phyloP scores from a whole-genome alignment of 2,329 filamentous ascomycete species.

The Teratosphaeria viscida region DNA sequence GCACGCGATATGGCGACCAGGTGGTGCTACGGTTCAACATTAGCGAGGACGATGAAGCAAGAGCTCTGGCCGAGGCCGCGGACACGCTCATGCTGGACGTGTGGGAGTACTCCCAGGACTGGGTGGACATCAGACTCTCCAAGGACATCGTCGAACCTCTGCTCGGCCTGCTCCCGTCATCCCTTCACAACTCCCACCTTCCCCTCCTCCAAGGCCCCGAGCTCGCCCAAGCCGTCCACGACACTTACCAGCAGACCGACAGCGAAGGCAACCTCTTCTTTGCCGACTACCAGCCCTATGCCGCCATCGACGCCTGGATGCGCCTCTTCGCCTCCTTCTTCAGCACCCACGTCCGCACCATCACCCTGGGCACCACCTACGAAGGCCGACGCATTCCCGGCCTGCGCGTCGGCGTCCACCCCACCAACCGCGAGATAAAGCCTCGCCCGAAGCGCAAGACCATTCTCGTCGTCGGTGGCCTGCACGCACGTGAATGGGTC shows the following conservation, averaged over 20 bases:
- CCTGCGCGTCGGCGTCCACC: constrained; percentile 59
- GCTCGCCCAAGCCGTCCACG: constrained; percentile 63
- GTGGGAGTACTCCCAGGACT: constrained; percentile 73
- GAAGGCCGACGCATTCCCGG: constrained; percentile 81
- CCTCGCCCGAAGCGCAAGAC: constrained; percentile 52
- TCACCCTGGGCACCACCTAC: constrained; percentile 72
- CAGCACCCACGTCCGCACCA: constrained; percentile 62
- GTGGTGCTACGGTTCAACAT: constrained; percentile 86
- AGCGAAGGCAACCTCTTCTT: constrained; percentile 63
- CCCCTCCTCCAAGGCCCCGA: constrained; percentile 63
- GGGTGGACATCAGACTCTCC: constrained; percentile 73
- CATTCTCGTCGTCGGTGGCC: constrained; percentile 69
- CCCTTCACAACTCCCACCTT: constrained; percentile 60
- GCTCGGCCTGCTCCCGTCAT: constrained; percentile 64
- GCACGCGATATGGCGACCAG: constrained; percentile 57
- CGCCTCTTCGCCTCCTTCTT: constrained; percentile 82
- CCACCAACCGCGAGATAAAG: constrained; percentile 39
- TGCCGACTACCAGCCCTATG: constrained; percentile 78
- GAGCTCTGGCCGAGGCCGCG: constrained; percentile 60
- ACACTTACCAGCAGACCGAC: constrained; percentile 54
- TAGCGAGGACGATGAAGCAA: constrained; percentile 53
- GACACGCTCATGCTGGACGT: constrained; percentile 74
- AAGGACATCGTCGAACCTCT: constrained; percentile 69
- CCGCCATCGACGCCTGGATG: constrained; percentile 86
- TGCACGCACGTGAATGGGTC: constrained; percentile 97